Percentiles rank a stretch among this genome's conserved stretches.
These are phyloP conservation scores for Quercus berberidifolia DNA, from an alignment of 306 rosid species.

Conservation along the genomic window DNA sequence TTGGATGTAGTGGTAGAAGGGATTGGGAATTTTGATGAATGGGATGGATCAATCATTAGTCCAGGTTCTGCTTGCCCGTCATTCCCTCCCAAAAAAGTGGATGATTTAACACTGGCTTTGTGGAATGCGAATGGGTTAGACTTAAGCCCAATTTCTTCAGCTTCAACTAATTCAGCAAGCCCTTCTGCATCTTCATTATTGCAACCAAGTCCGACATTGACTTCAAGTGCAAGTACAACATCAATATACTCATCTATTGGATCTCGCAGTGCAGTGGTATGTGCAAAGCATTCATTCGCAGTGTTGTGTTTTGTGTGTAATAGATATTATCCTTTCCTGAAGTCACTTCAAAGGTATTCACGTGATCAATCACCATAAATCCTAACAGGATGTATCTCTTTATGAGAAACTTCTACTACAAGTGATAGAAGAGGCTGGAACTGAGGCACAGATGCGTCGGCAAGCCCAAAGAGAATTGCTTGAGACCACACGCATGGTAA, in stretches of 20 bases:
- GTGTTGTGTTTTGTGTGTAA: too few species aligned
- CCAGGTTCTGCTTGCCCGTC: neutral
- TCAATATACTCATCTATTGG: neutral
- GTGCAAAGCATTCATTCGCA: neutral
- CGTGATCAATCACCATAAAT: too few species aligned
- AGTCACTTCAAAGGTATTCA: too few species aligned
- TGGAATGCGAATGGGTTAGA: neutral
- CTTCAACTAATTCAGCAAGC: neutral
- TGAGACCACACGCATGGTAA: neutral
- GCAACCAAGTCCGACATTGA: neutral
- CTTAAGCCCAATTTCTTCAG: neutral
- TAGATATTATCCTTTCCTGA: neutral
- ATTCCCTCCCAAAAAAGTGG: neutral
- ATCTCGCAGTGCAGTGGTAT: neutral
- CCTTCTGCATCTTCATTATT: neutral
- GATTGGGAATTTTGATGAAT: slow-evolving; percentile 14
- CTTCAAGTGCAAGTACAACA: neutral
- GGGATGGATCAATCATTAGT: slow-evolving; percentile 8
- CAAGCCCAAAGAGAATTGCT: neutral
- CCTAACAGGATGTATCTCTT: too few species aligned
- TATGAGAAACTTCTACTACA: neutral
- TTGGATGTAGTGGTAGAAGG: neutral
- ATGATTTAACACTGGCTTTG: neutral
- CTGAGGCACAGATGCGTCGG: neutral
- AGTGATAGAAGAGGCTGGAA: neutral